Evolutionary conservation across 371 early-diverging fungal genomes (phyloP), one percentile per base, ranked within the genome.

Genomic region (Apophysomyces ossiformis): DNA sequence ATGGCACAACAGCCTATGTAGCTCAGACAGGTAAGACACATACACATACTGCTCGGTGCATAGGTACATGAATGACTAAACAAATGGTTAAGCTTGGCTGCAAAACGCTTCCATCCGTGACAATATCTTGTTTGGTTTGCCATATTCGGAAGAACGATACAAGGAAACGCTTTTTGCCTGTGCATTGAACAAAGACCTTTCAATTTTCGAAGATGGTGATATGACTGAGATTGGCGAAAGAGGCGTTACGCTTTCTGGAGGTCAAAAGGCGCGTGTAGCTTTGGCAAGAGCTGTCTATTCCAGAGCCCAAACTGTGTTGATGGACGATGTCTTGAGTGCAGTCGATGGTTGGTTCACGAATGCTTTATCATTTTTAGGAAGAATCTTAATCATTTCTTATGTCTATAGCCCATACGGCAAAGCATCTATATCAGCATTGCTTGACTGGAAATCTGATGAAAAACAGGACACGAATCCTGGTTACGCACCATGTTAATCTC

Each of bases 181-280:
- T 13, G 80, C 77, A 9, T 58, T 79, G 37, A 45, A 35, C 1
- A 74, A 68, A 1, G 80, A 79, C 32, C 38, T 79, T 37, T 59
- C 64, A 0, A 72, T 74, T 36, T 72, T 96, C 18, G 80, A 83
- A 13, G 84, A 86, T 45, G 95, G 95, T 36, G 96, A 96, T 69
- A 62, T 79, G 73, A 96, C 96, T 0, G 92, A 94, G 78, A 87
- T 95, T 64, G 96, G 95, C 6, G 95, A 94, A 74, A 85, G 84
- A 41, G 90, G 90, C 5, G 82, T 88, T 44, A 61, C 67, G 18
- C 44, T 93, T 21, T 87, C 89, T 18, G 93, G 94, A 16, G 92
- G 67, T 15, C 67, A 67, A 45, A 67, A 67, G 65, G 13, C 88
- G 67, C 85, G 87, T 59, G 86, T 92, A 7, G 76, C 87, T 1